phyloP scores from a whole-genome alignment of 1,139 yeast genomes.

The Yamadazyma pseudoaaseri region DNA sequence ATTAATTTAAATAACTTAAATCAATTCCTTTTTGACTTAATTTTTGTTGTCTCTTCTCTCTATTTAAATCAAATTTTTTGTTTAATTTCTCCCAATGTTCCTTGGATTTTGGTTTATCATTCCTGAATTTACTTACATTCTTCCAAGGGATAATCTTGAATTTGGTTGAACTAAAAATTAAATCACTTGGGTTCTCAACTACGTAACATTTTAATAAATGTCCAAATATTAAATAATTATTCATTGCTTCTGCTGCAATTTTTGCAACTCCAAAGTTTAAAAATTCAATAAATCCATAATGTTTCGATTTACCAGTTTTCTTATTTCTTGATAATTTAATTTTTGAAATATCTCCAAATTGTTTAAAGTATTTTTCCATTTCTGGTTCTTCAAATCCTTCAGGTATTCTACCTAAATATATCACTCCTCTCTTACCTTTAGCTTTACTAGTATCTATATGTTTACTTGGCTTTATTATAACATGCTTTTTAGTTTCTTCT shows the following conservation, averaged over 20 bases:
- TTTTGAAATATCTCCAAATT: conserved; percentile 81
- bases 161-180: conserved; percentile 56
- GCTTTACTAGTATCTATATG: conserved; percentile 18
- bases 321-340: conserved; percentile 84
- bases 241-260: conserved; percentile 92
- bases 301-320: conserved; percentile 88
- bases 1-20: conserved; percentile 28
- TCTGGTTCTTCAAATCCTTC: conserved; percentile 88
- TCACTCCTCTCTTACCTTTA: conserved; percentile 52
- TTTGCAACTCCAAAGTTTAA: conserved; percentile 72
- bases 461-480: conserved; percentile 28
- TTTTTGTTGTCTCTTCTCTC: conserved; percentile 43
- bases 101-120: conserved; percentile 55
- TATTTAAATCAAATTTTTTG: conserved; percentile 45
- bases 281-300: conserved; percentile 85
- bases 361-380: conserved; percentile 75
- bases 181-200: conserved; percentile 47
- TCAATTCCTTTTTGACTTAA: conserved; percentile 57
- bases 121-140: conserved; percentile 51
- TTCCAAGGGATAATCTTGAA: conserved; percentile 66
- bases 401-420: conserved; percentile 91
- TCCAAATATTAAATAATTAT: conserved; percentile 85
- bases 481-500: conserved; percentile 20
- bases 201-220: conserved; percentile 72
- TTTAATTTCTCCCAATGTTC: conserved; percentile 57